Evolutionary conservation across 257 asterid genomes (phyloP).

Genomic region (Solanum dulcamara): DNA sequence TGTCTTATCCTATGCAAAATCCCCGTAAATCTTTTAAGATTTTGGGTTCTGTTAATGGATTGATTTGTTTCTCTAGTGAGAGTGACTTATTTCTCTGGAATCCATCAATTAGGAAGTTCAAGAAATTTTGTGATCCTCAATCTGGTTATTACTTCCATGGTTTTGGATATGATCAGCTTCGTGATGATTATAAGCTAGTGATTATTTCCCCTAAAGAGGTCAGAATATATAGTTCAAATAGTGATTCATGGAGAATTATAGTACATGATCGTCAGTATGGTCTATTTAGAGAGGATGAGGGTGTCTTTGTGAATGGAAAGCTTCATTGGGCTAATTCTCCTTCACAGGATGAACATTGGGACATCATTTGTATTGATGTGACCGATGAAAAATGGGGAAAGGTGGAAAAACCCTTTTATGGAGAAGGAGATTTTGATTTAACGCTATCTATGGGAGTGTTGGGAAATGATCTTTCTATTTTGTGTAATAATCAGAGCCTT

Average conservation of each 20-base stretch:
- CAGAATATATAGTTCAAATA: slow-evolving; percentile 33
- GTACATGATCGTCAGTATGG: slow-evolving; percentile 3
- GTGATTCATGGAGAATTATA: slow-evolving; percentile 35
- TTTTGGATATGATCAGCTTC: slow-evolving; percentile 16
- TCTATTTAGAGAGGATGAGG: slow-evolving; percentile 15
- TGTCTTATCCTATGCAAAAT: neutral
- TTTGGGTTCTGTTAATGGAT: slow-evolving; percentile 20
- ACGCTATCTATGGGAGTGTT: neutral
- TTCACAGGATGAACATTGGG: neutral
- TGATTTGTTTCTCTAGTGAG: slow-evolving; percentile 11
- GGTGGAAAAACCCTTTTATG: neutral
- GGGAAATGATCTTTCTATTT: neutral
- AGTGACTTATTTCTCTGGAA: slow-evolving; percentile 16
- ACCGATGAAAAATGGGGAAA: neutral
- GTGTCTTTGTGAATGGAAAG: slow-evolving; percentile 9
- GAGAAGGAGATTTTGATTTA: neutral
- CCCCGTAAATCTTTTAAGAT: neutral
- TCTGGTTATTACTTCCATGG: slow-evolving; percentile 6
- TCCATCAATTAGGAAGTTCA: slow-evolving; percentile 5
- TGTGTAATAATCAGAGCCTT: neutral
- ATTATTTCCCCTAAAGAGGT: slow-evolving; percentile 23
- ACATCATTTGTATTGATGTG: neutral
- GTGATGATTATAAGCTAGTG: slow-evolving; percentile 16
- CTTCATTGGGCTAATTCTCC: slow-evolving; percentile 18
- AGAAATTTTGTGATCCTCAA: neutral